Conservation (phyloP, 2,329 filamentous ascomycete genomes). For the Botrytis paeoniae region DNA sequence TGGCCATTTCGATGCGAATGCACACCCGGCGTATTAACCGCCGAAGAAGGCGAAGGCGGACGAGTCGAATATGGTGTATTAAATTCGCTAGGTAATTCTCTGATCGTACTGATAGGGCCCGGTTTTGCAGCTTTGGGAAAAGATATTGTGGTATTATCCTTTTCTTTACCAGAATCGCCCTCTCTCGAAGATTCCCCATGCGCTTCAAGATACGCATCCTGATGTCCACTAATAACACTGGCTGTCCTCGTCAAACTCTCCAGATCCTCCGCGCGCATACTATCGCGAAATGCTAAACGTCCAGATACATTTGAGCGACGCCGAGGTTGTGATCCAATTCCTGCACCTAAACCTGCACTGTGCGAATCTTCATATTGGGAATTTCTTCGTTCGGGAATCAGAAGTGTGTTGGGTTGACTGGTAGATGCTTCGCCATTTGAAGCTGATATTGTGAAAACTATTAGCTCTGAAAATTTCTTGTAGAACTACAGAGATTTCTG, state of each 20-base stretch:
- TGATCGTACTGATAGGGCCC: conserved; percentile 18
- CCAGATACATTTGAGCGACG: conserved; percentile 16
- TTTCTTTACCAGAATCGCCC: neutral
- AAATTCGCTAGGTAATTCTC: conserved; percentile 20
- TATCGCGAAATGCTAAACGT: conserved; percentile 11
- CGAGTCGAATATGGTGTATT: conserved; percentile 21
- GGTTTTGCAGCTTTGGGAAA: conserved; percentile 14
- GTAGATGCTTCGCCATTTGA: neutral
- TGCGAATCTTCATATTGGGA: neutral
- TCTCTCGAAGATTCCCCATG: neutral
- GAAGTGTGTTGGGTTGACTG: neutral
- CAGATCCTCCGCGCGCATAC: conserved; percentile 11
- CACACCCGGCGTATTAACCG: neutral
- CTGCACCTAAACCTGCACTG: neutral
- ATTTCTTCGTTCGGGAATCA: neutral
- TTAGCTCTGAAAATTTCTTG: neutral
- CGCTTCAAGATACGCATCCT: conserved; percentile 7
- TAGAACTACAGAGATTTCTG: neutral
- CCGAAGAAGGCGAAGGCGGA: conserved; percentile 20
- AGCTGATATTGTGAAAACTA: neutral
- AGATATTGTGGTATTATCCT: conserved; percentile 7
- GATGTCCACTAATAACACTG: conserved; percentile 8
- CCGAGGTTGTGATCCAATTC: neutral
- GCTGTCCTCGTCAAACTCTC: conserved; percentile 8
- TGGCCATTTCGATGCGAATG: neutral